Percentiles rank a stretch among this genome's conserved stretches.
phyloP scores from a whole-genome alignment of 257 asterid genomes.

The Parsonsia alboflavescens region DNA sequence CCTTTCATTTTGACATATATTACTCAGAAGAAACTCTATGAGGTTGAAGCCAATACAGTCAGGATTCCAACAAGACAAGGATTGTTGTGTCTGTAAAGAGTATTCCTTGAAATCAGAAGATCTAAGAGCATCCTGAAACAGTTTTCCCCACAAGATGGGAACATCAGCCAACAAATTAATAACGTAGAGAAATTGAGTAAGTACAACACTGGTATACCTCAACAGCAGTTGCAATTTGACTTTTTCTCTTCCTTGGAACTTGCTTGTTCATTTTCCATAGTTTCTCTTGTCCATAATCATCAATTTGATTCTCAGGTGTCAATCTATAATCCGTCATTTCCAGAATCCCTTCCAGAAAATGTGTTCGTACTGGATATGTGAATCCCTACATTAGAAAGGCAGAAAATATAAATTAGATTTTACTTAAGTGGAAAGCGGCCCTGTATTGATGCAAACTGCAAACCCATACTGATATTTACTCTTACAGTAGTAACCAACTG shows the following conservation, averaged over 20 bases:
- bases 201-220: conserved; percentile 49
- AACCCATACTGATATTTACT: neutral
- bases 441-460: neutral
- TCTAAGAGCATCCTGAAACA: conserved; percentile 59
- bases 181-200: conserved; percentile 14
- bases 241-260: conserved; percentile 80
- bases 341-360: conserved; percentile 80
- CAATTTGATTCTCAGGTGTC: conserved; percentile 81
- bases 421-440: neutral
- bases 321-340: conserved; percentile 80
- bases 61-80: conserved; percentile 89
- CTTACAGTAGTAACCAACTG: neutral
- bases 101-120: conserved; percentile 61
- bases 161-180: conserved; percentile 25
- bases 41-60: conserved; percentile 83
- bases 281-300: conserved; percentile 80
- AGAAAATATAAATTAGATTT: neutral
- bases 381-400: conserved; percentile 32
- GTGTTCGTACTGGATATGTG: conserved; percentile 70
- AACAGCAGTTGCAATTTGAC: conserved; percentile 81
- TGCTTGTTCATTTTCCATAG: conserved; percentile 86
- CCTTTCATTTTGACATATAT: conserved; percentile 59
- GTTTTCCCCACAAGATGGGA: conserved; percentile 18
- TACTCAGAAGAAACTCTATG: conserved; percentile 60
- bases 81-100: conserved; percentile 63